Evolutionary conservation across 2,329 filamentous ascomycete genomes (phyloP), one percentile per base, ranked within the genome.

Genomic region (Colletotrichum sp.): DNA sequence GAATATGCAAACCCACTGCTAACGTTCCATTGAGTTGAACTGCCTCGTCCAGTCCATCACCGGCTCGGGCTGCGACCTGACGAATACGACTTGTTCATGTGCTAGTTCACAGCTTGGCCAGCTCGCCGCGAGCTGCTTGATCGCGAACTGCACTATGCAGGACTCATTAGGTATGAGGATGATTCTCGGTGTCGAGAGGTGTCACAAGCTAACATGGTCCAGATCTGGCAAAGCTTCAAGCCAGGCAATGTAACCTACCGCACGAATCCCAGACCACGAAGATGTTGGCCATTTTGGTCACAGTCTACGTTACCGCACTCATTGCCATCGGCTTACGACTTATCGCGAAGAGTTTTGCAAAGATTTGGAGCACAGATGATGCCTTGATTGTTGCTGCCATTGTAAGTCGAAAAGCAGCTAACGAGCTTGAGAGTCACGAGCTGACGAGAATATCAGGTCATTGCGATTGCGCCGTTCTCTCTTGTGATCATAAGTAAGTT

Each of bases 131-230:
- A 39, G 62, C 10, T 78, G 76, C 30, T 6, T 78, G 28, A n/a
- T 74, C 13, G 76, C 70, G 3, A 78, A 78, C 7, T 78, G 76
- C 32, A 78, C 76, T 6, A 77, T 77, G 76, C 74, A 78, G 18
- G 76, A 78, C 18, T 74, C 76, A n/a, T 30, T 78, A 13, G 76
- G 76, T 78, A 36, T 26, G 21, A 15, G 16, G 21, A n/a, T 13
- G 36, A 18, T 24, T 1, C n/a, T 26, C n/a, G 7, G 10, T 44
- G 10, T 44, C 12, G 9, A 44, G 55, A 6, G 21, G 24, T 16
- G 1, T 32, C 21, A 30, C 21, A 12, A n/a, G n/a, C 62, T 64
- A 21, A 64, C 2, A 12, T 1, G n/a, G 15, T 21, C 5, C 30
- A 78, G 76, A 77, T 24, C 55, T 78, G 9, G 74, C 76, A 21